Evolutionary conservation across 73 alveolate species (phyloP).

Genomic region (Durusdinium trenchii): DNA sequence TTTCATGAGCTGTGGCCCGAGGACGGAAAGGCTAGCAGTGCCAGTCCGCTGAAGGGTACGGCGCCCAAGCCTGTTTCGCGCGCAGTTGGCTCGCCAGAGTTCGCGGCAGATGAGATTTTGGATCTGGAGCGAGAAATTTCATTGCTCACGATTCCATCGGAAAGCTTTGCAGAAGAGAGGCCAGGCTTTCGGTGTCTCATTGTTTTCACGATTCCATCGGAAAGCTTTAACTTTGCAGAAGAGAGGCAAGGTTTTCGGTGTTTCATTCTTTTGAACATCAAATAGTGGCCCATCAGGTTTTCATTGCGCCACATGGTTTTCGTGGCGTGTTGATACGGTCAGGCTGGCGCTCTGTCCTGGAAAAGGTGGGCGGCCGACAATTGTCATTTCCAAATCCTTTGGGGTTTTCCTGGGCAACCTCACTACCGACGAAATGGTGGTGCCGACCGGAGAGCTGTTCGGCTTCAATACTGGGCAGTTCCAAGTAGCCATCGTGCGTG

Average conservation of each 20-base stretch:
- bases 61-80: not conserved
- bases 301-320: not conserved
- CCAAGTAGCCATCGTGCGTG: not conserved
- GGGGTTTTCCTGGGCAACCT: not conserved
- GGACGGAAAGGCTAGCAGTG: not conserved
- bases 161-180: not conserved
- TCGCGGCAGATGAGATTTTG: not conserved
- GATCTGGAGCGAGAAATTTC: not conserved
- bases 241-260: not conserved
- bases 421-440: not conserved
- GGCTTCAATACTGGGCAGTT: not conserved
- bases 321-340: not conserved
- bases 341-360: conserved; percentile 33
- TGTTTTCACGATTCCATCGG: not conserved
- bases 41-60: too few species aligned
- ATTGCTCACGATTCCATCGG: not conserved
- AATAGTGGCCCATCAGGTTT: not conserved
- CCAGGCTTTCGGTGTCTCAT: too few species aligned
- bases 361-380: not conserved
- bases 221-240: not conserved
- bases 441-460: not conserved
- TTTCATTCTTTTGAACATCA: not conserved
- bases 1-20: not conserved
- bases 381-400: not conserved
- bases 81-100: not conserved